phyloP scores from a whole-genome alignment of 352 stramenopile genomes.

The Phytophthora pinifolia region DNA sequence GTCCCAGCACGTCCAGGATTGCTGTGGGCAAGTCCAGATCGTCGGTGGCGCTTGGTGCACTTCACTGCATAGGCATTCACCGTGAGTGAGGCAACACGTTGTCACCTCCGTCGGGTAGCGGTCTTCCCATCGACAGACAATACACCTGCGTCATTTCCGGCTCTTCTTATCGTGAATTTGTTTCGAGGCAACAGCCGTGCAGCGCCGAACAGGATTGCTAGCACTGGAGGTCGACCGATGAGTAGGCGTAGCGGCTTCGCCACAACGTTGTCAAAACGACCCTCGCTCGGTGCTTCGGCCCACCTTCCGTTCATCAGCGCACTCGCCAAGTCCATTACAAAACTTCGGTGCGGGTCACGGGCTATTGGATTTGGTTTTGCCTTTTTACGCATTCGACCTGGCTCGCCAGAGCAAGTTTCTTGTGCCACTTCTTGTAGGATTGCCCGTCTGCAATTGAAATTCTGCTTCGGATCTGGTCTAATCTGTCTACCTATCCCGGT shows the following conservation, averaged over 20 bases:
- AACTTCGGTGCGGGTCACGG: background rate
- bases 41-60: background rate
- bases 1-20: slow-evolving; percentile 5
- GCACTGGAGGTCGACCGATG: background rate
- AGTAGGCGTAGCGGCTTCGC: background rate
- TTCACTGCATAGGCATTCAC: background rate
- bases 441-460: slow-evolving; percentile 3
- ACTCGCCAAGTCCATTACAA: background rate
- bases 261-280: slow-evolving; percentile 2
- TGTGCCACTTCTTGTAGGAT: slow-evolving; percentile 2
- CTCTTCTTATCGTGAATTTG: slow-evolving; percentile 1
- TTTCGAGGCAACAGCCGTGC: background rate
- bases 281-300: background rate
- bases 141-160: slow-evolving; percentile 1
- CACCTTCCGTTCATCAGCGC: background rate
- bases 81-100: background rate
- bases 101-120: background rate
- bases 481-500: background rate
- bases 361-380: background rate
- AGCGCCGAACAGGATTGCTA: background rate
- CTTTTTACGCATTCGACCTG: background rate
- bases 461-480: slow-evolving; percentile 1
- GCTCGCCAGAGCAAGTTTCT: background rate
- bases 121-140: slow-evolving; percentile 1
- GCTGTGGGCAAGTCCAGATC: background rate